These are phyloP conservation scores for Protomyces lactucae-debilis DNA, from an alignment of 1,139 yeast species.

Conservation along the genomic window DNA sequence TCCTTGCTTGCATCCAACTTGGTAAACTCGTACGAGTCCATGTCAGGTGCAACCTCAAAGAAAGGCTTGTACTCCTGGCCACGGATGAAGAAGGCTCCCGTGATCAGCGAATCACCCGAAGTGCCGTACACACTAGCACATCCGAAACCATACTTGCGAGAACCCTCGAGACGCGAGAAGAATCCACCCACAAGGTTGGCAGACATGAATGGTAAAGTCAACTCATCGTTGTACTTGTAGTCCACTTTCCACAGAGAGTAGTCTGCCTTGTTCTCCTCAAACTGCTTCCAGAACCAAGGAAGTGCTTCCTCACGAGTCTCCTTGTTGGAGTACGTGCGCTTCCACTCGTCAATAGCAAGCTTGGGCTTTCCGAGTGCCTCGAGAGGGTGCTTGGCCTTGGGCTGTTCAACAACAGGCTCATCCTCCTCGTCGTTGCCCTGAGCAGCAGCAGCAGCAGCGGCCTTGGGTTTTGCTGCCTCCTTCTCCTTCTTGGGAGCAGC, in stretches of 20 bases:
- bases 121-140: conserved; percentile 93
- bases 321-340: conserved; percentile 94
- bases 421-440: conserved; percentile 29
- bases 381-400: conserved; percentile 74
- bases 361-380: conserved; percentile 64
- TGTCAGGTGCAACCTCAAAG: conserved; percentile 98
- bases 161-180: conserved; percentile 90
- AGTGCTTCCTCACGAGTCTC: conserved; percentile 92
- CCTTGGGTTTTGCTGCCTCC: conserved; percentile 25
- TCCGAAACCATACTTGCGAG: conserved; percentile 93
- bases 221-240: conserved; percentile 94
- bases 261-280: conserved; percentile 67
- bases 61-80: conserved; percentile 92
- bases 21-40: conserved; percentile 77
- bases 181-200: conserved; percentile 98
- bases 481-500: conserved; percentile 34
- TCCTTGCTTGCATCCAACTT: conserved; percentile 64
- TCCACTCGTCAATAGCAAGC: conserved; percentile 84
- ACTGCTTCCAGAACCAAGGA: conserved; percentile 98
- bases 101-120: conserved; percentile 96
- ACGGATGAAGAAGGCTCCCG: conserved; percentile 91
- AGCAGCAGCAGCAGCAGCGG: conserved; percentile 8
- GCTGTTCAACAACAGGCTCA: conserved; percentile 32
- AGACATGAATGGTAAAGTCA: conserved; percentile 95
- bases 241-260: conserved; percentile 95